Percentiles rank a stretch among this genome's conserved stretches.
Evolutionary conservation across 2,329 filamentous ascomycete genomes (phyloP).

Genomic region (Metarhizium album): DNA sequence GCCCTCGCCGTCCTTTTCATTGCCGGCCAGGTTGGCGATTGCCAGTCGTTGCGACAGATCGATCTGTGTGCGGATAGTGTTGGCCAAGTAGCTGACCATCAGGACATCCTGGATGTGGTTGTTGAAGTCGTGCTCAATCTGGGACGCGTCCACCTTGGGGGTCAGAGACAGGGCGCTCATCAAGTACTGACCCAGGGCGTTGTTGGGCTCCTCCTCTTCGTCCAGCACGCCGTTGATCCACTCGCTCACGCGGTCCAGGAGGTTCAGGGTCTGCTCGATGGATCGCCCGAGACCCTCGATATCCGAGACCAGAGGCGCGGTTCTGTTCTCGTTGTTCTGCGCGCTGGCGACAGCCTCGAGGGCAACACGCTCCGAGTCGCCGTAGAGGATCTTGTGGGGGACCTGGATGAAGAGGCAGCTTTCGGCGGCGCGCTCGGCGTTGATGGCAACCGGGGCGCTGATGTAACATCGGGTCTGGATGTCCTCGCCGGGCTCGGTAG

Average conservation of each 20-base stretch:
- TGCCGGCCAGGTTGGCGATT: constrained; percentile 52
- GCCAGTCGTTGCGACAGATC: constrained; percentile 92
- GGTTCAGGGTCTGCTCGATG: constrained; percentile 75
- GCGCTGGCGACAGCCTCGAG: constrained; percentile 78
- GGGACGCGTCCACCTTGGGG: constrained; percentile 82
- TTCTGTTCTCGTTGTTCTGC: constrained; percentile 65
- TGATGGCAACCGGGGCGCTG: constrained; percentile 87
- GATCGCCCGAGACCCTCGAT: constrained; percentile 81
- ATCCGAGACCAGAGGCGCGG: constrained; percentile 67
- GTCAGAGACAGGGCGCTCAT: constrained; percentile 88
- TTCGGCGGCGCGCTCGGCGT: constrained; percentile 86
- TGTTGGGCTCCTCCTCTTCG: constrained; percentile 82
- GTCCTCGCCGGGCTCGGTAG: constrained; percentile 76
- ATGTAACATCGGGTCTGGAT: constrained; percentile 93
- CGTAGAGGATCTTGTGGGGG: constrained; percentile 86
- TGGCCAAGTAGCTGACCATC: constrained; percentile 95
- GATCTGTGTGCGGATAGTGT: constrained; percentile 98
- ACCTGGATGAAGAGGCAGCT: constrained; percentile 97
- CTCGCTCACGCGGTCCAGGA: constrained; percentile 82
- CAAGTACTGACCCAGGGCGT: constrained; percentile 85
- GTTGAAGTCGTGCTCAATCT: constrained; percentile 98
- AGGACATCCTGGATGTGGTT: constrained; percentile 99
- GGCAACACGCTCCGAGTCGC: constrained; percentile 54
- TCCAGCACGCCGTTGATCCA: constrained; percentile 92
- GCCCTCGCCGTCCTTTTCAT: constrained; percentile 38